Percentiles rank a stretch among this genome's conserved stretches.
These are phyloP conservation scores for Coemansia sp. DNA, from an alignment of 192 early-diverging fungal genomes.

Conservation along the genomic window DNA sequence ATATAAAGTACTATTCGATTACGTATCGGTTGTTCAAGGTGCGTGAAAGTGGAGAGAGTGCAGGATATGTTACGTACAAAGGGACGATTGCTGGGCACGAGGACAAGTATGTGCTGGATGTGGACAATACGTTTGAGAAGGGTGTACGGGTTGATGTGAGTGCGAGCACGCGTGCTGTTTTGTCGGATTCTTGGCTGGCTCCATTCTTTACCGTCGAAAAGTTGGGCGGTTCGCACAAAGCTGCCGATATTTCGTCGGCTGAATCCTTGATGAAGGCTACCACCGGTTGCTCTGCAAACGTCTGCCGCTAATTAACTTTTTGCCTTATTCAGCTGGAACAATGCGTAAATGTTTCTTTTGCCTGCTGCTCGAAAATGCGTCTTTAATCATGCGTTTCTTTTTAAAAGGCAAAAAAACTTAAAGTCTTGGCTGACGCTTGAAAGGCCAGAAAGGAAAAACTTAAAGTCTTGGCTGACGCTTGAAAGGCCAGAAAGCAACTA, in stretches of 20 bases:
- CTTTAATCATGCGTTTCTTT: no score
- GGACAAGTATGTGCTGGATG: constrained; percentile 17
- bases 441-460: no score
- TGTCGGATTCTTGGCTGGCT: constrained; percentile 15
- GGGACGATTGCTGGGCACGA: constrained; percentile 17
- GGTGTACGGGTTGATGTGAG: not conserved
- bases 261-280: not conserved
- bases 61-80: constrained; percentile 3
- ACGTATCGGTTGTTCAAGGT: constrained; percentile 50
- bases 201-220: constrained; percentile 5
- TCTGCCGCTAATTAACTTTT: not conserved
- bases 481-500: no score
- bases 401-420: no score
- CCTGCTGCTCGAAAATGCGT: no score
- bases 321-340: no score
- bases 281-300: not conserved
- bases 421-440: no score
- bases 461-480: no score
- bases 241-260: not conserved
- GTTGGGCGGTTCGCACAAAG: not conserved
- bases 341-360: no score
- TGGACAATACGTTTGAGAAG: constrained; percentile 12
- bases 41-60: not conserved
- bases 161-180: constrained; percentile 2
- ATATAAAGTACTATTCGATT: constrained; percentile 38